Evolutionary conservation across 148 eudicot species (phyloP).

Genomic region (Heliosperma pusillum): DNA sequence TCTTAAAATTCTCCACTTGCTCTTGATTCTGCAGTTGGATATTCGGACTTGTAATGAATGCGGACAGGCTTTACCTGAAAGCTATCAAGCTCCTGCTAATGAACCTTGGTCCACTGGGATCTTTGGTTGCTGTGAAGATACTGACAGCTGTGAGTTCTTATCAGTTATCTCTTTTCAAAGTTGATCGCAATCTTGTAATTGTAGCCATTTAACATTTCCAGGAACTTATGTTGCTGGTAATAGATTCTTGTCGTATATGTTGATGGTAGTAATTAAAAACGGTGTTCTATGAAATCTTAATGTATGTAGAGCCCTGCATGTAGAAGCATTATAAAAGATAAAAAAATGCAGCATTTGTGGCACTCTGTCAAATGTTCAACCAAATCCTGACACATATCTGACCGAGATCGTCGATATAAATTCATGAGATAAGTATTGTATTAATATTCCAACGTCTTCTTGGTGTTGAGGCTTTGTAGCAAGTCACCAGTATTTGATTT

Average conservation of each 20-base stretch:
- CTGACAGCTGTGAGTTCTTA: constrained; percentile 77
- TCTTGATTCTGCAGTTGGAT: constrained; percentile 51
- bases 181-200: neutral
- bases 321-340: no score
- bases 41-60: constrained; percentile 83
- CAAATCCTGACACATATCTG: neutral
- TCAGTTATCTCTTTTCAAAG: constrained; percentile 1
- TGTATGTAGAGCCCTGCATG: no score
- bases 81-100: constrained; percentile 79
- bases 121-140: constrained; percentile 83
- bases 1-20: constrained; percentile 7
- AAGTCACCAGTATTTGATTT: no score
- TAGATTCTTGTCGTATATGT: neutral
- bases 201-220: no score
- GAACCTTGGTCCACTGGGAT: constrained; percentile 98
- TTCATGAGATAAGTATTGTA: neutral
- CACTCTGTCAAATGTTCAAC: neutral
- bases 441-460: neutral
- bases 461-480: neutral
- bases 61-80: constrained; percentile 91
- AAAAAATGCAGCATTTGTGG: neutral
- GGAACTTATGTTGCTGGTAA: neutral
- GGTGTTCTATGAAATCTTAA: neutral
- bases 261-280: neutral
- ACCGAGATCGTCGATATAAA: neutral